A percentile compares a stretch with the other conserved stretches of the same genome.
phyloP scores from a whole-genome alignment of 768 basidiomycete genomes.

The Tulasnella sp. region DNA sequence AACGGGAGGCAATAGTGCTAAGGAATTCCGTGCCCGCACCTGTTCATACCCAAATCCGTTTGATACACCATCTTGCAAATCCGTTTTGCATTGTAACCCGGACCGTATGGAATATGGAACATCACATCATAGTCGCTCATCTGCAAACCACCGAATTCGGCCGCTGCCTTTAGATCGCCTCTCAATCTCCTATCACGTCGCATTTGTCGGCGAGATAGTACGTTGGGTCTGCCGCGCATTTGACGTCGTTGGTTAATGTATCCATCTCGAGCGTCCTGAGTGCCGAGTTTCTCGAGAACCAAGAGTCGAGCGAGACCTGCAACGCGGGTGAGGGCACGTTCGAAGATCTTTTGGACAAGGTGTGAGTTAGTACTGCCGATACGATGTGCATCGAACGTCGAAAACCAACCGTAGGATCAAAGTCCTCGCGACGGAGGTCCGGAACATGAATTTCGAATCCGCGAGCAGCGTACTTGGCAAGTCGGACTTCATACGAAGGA shows the following conservation, averaged over 20 bases:
- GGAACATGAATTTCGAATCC: constrained; percentile 54
- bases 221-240: constrained; percentile 44
- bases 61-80: constrained; percentile 52
- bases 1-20: neutral
- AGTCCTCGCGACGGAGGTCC: constrained; percentile 40
- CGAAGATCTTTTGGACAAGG: constrained; percentile 41
- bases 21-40: neutral
- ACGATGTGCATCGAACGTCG: neutral
- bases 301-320: constrained; percentile 55
- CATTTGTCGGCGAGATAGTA: constrained; percentile 26
- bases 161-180: constrained; percentile 43
- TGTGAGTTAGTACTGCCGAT: neutral
- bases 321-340: constrained; percentile 50
- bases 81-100: constrained; percentile 48
- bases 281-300: constrained; percentile 49
- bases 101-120: constrained; percentile 55
- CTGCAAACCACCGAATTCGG: constrained; percentile 39
- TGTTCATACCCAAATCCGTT: constrained; percentile 34
- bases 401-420: constrained; percentile 50
- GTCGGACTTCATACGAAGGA: constrained; percentile 53
- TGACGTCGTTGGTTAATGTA: constrained; percentile 44
- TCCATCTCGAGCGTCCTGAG: constrained; percentile 37
- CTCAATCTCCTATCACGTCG: constrained; percentile 38
- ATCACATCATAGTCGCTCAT: constrained; percentile 52
- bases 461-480: constrained; percentile 51